Evolutionary conservation across 2,329 filamentous ascomycete genomes (phyloP), one percentile per base, ranked within the genome.

Genomic region (Aspergillus costaricaensis): DNA sequence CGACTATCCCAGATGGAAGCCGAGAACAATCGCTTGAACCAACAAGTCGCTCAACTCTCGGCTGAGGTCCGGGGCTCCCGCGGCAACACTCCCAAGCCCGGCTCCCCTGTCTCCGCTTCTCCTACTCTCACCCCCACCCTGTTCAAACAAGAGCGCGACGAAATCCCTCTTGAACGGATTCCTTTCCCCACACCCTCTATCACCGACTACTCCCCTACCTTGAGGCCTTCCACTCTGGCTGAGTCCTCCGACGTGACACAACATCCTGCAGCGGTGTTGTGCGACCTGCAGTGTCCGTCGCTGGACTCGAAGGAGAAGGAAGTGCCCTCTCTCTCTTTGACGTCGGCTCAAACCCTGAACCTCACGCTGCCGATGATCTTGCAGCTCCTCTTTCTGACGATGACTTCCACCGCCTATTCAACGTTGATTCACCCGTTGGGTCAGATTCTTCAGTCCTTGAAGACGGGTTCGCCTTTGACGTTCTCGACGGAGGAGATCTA

Each of bases 181-280:
- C 74, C 75, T 9, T 77, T 77, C 64, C 75, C 73, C 0, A 74
- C 75, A 44, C 75, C 75, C 5, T 75, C 76, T 56, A 61, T 73
- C 41, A 70, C 71, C 68, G 74, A 76, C 61, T 76, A 74, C 70
- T 77, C 76, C 21, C 74, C 76, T 39, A 77, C 70, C 57, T 68
- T 75, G 61, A 74, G 75, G 66, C 73, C 75, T 68, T 74, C 74
- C 67, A 75, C 73, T 75, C 76, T 79, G 74, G 77, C 78, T 77
- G 76, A 81, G 81, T 85, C 89, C 81, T 85, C 91, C 87, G 91
- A 96, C 86, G 82, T 87, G 95, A 95, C 93, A 97, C 95, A 97
- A 97, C 93, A 96, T 96, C 93, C 95, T 98, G 95, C 95, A 85
- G 95, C 86, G 93, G 89, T 97, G 94, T 97, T 98, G 95, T 98